phyloP scores from a whole-genome alignment of 75 land plant species.

The Cunninghamia lanceolata region DNA sequence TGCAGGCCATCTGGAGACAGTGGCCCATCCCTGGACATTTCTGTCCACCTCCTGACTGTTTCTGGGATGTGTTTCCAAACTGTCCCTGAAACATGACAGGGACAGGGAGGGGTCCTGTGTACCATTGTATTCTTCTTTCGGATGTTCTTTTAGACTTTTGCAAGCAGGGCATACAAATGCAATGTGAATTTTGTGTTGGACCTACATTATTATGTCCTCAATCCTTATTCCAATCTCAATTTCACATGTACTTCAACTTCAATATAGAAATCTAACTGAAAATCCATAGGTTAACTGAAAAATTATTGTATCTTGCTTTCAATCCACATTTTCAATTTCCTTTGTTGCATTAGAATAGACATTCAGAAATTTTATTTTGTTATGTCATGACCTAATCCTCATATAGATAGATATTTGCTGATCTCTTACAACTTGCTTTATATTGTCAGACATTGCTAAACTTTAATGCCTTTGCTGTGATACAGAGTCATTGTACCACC shows the following conservation, averaged over 20 bases:
- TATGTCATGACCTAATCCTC: not conserved
- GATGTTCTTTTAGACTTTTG: not conserved
- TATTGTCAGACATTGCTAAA: not conserved
- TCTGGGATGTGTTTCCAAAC: too few relatives aligned
- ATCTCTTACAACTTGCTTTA: not conserved
- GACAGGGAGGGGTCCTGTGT: too few relatives aligned
- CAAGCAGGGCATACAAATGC: not conserved
- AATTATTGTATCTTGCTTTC: not conserved
- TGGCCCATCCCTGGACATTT: too few relatives aligned
- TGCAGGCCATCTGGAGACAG: too few relatives aligned
- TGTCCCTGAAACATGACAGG: too few relatives aligned
- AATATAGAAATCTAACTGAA: not conserved
- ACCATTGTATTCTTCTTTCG: not conserved
- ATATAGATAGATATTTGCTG: not conserved
- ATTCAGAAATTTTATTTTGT: not conserved
- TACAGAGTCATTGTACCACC: constrained; percentile 98
- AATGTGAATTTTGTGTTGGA: not conserved
- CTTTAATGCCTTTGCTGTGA: constrained; percentile 13
- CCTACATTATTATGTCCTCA: not conserved
- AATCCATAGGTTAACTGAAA: not conserved
- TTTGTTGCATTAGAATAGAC: not conserved
- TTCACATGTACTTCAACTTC: not conserved
- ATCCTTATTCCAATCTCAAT: not conserved
- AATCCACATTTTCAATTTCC: not conserved
- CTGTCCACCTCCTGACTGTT: too few relatives aligned